These are phyloP conservation scores for Calonectria pseudoturangicola DNA, from an alignment of 2,329 filamentous ascomycete genomes.

Conservation along the genomic window DNA sequence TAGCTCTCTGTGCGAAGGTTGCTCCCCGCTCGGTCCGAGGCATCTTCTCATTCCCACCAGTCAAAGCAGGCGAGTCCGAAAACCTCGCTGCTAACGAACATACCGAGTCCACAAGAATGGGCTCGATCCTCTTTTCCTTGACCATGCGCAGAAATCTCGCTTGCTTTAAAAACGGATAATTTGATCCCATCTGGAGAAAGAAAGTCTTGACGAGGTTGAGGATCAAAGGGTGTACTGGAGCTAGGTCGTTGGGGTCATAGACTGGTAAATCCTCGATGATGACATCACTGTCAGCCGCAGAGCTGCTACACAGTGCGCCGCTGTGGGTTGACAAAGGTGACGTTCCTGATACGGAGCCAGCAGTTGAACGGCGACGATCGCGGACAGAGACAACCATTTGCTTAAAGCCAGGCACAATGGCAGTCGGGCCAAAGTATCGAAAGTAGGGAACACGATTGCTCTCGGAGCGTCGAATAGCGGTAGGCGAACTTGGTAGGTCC, in stretches of 20 bases:
- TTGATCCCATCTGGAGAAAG: slow-evolving; percentile 88
- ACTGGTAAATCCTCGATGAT: slow-evolving; percentile 77
- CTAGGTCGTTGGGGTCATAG: slow-evolving; percentile 83
- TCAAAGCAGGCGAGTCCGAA: slow-evolving; percentile 74
- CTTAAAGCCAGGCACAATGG: slow-evolving; percentile 93
- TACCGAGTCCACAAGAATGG: slow-evolving; percentile 90
- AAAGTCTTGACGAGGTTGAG: slow-evolving; percentile 86
- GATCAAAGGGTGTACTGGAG: slow-evolving; percentile 84
- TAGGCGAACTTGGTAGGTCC: slow-evolving; percentile 60
- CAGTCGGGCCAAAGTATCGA: slow-evolving; percentile 91
- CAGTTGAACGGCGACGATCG: slow-evolving; percentile 76
- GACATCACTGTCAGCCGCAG: slow-evolving; percentile 66
- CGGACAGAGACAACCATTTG: slow-evolving; percentile 90
- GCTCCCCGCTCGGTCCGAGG: slow-evolving; percentile 82
- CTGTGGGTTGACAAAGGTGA: slow-evolving; percentile 68
- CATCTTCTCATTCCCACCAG: slow-evolving; percentile 68
- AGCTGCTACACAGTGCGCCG: slow-evolving; percentile 60
- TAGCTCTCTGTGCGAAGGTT: slow-evolving; percentile 87
- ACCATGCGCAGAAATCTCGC: slow-evolving; percentile 84
- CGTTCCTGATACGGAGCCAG: slow-evolving; percentile 73
- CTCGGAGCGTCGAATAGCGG: slow-evolving; percentile 69
- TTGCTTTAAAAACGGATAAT: slow-evolving; percentile 87
- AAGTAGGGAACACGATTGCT: slow-evolving; percentile 88
- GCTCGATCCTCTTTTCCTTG: slow-evolving; percentile 86
- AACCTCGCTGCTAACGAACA: slow-evolving; percentile 89